Evolutionary conservation across 805 yeast genomes (phyloP), one percentile per base, ranked within the genome.

Genomic region (Kurtzmaniella fragi): DNA sequence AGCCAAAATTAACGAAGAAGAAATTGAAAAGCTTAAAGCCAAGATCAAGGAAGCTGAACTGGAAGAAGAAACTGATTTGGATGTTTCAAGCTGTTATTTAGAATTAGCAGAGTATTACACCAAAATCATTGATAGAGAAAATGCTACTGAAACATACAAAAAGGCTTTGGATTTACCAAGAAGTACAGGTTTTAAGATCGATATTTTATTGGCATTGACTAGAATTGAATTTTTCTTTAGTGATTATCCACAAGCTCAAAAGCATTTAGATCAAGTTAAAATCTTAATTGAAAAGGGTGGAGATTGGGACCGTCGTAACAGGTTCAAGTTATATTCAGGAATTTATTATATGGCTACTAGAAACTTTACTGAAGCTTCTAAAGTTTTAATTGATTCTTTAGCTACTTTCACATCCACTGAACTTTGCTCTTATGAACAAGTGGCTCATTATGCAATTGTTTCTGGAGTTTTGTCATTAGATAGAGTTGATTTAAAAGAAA

Each of bases 221-320:
- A 79, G 98, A 59, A 62, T 93, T 40, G 97, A 95, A n/a, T 82
- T 89, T 52, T 89, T 93, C 60, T 91, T 75, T 61, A 81, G 82
- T 54, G 95, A 93, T 63, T 80, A 80, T 56, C 61, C 67, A 5
- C 78, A 77, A 47, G 82, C 84, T 33, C 75, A 81, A 42, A 78
- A 79, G 50, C 82, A 82, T 54, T 73, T 93, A 47, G 91, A 83
- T 40, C 80, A 80, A 49, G 80, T 83, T 14, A 80, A 84, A 54
- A 55, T 67, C 17, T 73, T 87, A 58, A 88, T 93, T 53, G 98
- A 91, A 53, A 85, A 88, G 54, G 99, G 98, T 40, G 99, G 99
- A 45, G 99, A 93, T 61, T 93, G 99, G 99, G 99, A 93, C 66
- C 85, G 99, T 63, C 81, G 96, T 55, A 93, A 93, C 67, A 71